Percentiles rank a stretch among this genome's conserved stretches.
Conservation (phyloP, 108 stramenopile genomes). For the Skeletonema menzelii region DNA sequence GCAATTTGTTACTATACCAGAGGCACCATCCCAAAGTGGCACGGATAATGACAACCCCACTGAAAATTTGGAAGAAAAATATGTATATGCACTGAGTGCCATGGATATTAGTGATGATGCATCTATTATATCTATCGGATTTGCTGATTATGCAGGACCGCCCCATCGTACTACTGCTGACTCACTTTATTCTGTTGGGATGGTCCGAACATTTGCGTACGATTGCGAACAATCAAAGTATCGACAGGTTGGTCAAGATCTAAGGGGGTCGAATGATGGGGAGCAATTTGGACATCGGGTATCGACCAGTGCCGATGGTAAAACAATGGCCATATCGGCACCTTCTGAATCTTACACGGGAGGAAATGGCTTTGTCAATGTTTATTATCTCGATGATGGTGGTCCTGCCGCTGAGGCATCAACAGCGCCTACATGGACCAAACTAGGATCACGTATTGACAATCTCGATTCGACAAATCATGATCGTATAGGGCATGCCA, state of each 20-base stretch:
- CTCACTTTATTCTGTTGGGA: background rate
- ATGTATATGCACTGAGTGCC: background rate
- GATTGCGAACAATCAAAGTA: slow-evolving; percentile 6
- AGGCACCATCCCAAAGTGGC: background rate
- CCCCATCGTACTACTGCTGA: background rate
- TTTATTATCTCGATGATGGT: slow-evolving; percentile 4
- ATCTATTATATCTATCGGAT: slow-evolving; percentile 4
- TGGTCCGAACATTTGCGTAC: slow-evolving; percentile 13
- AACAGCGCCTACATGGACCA: slow-evolving; percentile 7
- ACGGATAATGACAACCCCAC: background rate
- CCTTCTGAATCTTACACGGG: background rate
- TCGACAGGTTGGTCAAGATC: slow-evolving; percentile 13
- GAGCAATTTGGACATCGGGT: slow-evolving; percentile 55
- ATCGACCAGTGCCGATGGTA: slow-evolving; percentile 41
- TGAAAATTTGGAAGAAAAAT: background rate
- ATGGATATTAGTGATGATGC: slow-evolving; percentile 8
- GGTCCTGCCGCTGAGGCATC: too few species aligned
- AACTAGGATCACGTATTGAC: slow-evolving; percentile 13
- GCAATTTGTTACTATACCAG: background rate
- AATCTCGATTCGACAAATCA: background rate
- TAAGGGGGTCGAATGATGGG: slow-evolving; percentile 19
- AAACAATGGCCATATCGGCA: slow-evolving; percentile 43
- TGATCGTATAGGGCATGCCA: slow-evolving; percentile 2
- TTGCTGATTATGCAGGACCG: slow-evolving; percentile 1
- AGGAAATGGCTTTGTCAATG: slow-evolving; percentile 6